Evolutionary conservation across 2,329 filamentous ascomycete genomes (phyloP).

Genomic region (Pseudocercospora musae): DNA sequence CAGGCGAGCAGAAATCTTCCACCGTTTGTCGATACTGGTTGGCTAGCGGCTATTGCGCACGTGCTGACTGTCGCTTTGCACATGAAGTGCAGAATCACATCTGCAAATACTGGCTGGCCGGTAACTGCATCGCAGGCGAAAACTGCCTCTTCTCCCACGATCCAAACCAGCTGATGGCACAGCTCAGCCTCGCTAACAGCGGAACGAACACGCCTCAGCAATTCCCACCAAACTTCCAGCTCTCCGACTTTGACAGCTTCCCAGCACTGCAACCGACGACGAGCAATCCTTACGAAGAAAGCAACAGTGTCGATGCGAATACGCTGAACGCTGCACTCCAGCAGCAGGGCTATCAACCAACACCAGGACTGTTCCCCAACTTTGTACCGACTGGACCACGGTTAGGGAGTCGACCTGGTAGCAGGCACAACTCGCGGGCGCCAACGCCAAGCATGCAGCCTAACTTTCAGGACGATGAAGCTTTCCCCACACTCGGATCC

Average conservation of each 20-base stretch:
- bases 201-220: constrained; percentile 63
- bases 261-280: constrained; percentile 62
- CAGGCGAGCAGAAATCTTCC: constrained; percentile 72
- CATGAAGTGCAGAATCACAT: constrained; percentile 94
- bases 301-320: constrained; percentile 35
- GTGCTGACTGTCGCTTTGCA: constrained; percentile 94
- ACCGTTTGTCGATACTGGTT: constrained; percentile 97
- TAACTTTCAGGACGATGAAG: constrained; percentile 83
- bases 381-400: constrained; percentile 52
- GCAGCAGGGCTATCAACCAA: constrained; percentile 46
- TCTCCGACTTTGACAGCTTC: constrained; percentile 82
- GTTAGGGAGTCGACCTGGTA: constrained; percentile 61
- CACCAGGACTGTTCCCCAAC: constrained; percentile 63
- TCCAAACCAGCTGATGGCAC: constrained; percentile 78
- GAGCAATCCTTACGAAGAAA: constrained; percentile 44
- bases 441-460: constrained; percentile 61
- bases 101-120: constrained; percentile 99
- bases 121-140: constrained; percentile 88
- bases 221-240: constrained; percentile 66
- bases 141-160: constrained; percentile 98
- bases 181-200: constrained; percentile 63
- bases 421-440: constrained; percentile 69
- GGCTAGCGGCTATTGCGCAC: constrained; percentile 89
- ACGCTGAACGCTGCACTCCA: constrained; percentile 44
- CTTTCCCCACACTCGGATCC: constrained; percentile 85